Evolutionary conservation across 805 yeast genomes (phyloP), one percentile per base, ranked within the genome.

Genomic region (Pichia exigua): DNA sequence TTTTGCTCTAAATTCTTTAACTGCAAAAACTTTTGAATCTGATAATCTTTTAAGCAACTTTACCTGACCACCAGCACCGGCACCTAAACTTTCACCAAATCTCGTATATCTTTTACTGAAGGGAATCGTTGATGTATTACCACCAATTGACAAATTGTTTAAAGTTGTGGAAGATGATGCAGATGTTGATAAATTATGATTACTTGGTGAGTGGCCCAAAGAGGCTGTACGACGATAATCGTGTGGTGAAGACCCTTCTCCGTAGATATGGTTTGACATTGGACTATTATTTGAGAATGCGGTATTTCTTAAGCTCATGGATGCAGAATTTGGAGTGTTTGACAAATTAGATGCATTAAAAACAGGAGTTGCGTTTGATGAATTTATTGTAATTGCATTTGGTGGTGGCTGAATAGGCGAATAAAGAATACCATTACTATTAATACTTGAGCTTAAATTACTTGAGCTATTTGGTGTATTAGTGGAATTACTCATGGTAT

Each of bases 31-130:
- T 60, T 81, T 77, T 30, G 73, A 70, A 68, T 90, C 97, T 2
- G 77, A 67, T 4, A 78, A 68, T 58, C 96, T 71, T 48, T 75
- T 82, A 45, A 88, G 84, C 46, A 90, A 73, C 61, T 82, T 81
- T 35, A 91, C 97, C 17, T 85, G 78, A 4, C 97, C 97, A 47
- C 97, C 97, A 2, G 97, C 97, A 49, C 97, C 97, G 21, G 94
- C 94, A 50, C 97, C 97, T 46, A 91, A 74, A 53, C 80, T 86
- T 55, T 89, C 92, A 49, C 96, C 96, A 50, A 85, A 82, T 64
- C 83, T 86, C 48, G 85, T 79, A 66, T 89, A 90, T 58, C 90
- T 73, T 62, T 85, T 88, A 42, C 85, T 79, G 58, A 84, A 83
- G 1, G 91, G 90, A 52, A 75, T 70, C 63, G 63, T 67, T 48